Base-by-base conservation (phyloP, 129 eudicot genomes). In the Rutidosis leptorrhynchoides region DNA sequence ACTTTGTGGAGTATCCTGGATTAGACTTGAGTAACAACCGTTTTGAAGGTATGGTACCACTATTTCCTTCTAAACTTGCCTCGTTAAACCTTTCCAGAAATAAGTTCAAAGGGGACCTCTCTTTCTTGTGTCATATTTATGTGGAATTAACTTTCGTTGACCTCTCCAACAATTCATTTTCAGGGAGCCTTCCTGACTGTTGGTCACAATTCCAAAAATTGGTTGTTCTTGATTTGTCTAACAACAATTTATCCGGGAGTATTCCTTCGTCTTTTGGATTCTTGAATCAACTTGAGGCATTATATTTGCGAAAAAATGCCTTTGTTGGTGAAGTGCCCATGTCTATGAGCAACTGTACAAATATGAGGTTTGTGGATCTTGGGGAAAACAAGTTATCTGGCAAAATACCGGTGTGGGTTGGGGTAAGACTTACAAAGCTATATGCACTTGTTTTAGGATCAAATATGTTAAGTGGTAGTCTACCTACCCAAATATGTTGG, bases 341-440 rank as follows among this genome's bases (percentile, higher is more conserved):
- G 27, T 37, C 82, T 1, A 7, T 78, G 59, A 23, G 56, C 24
- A 72, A 66, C 30, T 65, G 65, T 60, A 72, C 58, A 23, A 25
- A 17, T 0, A 23, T 78, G 23, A 40, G 8, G 8, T 51, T 78
- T 45, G 9, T 73, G 53, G 75, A 78, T 67, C 17, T 73, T 8
- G 65, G 75, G 40, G 46, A 15, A 33, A 78, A 78, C 48, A 72
- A 28, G 33, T 28, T 72, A n/a, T n/a, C n/a, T n/a, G n/a, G 78
- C n/a, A 30, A 59, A 3, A 53, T 78, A 40, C 83, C 75, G 4
- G 11, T 37, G 8, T 71, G 77, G 82, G 16, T 77, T 4, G 82
- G 82, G 49, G 56, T 25, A 35, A 23, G 65, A 15, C 22, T 72
- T 4, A 15, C 70, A 17, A 6, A 20, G 6, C 4, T 77, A 7